Base-by-base conservation (phyloP, 2,329 filamentous ascomycete genomes). In the Colletotrichum sp. region DNA sequence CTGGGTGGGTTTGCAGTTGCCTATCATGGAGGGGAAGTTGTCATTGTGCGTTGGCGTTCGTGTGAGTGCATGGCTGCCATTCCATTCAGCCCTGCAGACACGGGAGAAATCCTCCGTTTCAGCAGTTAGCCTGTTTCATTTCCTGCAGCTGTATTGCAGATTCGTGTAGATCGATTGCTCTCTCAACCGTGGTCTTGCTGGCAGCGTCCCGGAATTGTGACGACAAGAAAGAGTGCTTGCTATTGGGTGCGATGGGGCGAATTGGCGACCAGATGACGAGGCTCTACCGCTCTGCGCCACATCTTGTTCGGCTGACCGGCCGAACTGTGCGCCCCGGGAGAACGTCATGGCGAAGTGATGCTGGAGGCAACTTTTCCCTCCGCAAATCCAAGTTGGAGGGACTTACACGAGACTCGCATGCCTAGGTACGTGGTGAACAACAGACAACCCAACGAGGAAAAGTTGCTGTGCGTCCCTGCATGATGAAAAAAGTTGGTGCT, bases 71-170 rank as follows among this genome's bases (percentile, higher is more conserved):
- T 43, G 56, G 34, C 32, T 58, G 68, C 13, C 34, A 27, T 60
- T 22, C 60, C 60, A 27, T 71, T 75, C 68, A 75, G 72, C 72
- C 72, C 61, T 74, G 67, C 36, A 71, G 68, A 65, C 72, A 66
- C 48, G 48, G 69, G 43, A 28, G 16, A 58, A 67, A 58, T 43
- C 62, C 32, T 68, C 64, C 62, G 69, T 73, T 64, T 73, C 62
- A 68, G 43, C 39, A 27, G 16, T 68, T 73, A 73, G 69, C 32
- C 39, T 73, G 69, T 75, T 75, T 75, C 64, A 73, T 22, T 52
- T 62, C n/a, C 62, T 75, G 69, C 62, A 75, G 43, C 32, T 36
- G 22, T 67, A 36, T 61, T 56, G 56, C 30, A 48, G 66, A 48
- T 43, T 43, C n/a, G 32, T 22, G 70, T 43, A 58, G n/a, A 73